Base-by-base conservation (phyloP, 202 grass and related monocot genomes). In the Carex arenaria region DNA sequence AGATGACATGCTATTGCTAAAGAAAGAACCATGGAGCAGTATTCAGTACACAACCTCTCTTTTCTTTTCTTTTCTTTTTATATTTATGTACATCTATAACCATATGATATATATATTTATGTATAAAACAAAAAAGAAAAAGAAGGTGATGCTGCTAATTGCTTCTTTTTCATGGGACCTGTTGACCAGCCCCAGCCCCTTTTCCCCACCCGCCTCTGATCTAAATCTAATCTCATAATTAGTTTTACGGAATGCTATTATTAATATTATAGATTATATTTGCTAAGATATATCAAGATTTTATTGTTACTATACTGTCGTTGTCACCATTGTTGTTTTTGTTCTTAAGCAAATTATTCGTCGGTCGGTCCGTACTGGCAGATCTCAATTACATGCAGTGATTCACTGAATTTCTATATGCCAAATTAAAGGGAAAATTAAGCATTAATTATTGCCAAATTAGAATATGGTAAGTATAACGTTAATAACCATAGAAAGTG, bases 1-100 rank as follows among this genome's bases (percentile, higher is more conserved):
- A 88, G 74, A 87, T 80, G 86, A 90, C 81, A 80, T 61, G 69
- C 83, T 87, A 94, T 76, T 61, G 69, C 83, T 87, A 94, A 62
- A 67, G 60, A 61, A 56, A 80, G 80, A 84, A 80, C 40, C 26
- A 67, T 51, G 43, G 63, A 79, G 28, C 52, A 82, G 47, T 67
- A 70, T 82, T 67, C 80, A 55, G 62, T 82, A 82, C 80, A 82
- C 61, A 53, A 82, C 62, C 80, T 53, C 64, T 64, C 56, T 64
- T 64, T 82, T 19, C 51, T 82, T 82, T 22, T 42, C 6, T 78
- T 74, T 75, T 20, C 17, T 23, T 72, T 56, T 52, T 75, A 18
- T 75, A 13, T 49, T 22, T 49, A 3, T 72, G 10, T 72, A 18
- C 43, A 52, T 72, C 23, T 54, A 54, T 30, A 53, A 76, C 7